Conservation (phyloP, 352 stramenopile genomes). For the Phytophthora lateralis region DNA sequence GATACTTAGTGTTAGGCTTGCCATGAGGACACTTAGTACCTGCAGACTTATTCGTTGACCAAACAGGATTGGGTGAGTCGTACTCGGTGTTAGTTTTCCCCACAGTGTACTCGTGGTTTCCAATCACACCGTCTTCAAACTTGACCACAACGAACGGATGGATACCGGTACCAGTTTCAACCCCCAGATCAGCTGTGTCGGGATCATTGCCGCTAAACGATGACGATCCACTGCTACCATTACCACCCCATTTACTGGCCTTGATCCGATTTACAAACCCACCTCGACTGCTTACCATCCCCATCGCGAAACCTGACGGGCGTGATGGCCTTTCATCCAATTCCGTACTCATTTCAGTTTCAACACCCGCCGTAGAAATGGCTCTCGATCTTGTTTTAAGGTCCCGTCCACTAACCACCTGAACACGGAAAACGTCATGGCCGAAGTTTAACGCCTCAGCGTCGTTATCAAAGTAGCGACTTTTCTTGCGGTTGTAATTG, state of each 20-base stretch:
- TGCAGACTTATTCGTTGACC: slow-evolving; percentile 70
- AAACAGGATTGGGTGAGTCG: slow-evolving; percentile 66
- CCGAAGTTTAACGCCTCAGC: slow-evolving; percentile 78
- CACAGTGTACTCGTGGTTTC: slow-evolving; percentile 62
- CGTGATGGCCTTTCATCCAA: slow-evolving; percentile 27
- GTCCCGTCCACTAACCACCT: slow-evolving; percentile 69
- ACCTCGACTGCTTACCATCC: slow-evolving; percentile 41
- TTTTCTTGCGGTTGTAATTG: slow-evolving; percentile 82
- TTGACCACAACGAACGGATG: slow-evolving; percentile 82
- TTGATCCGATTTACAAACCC: slow-evolving; percentile 79
- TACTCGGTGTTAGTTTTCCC: slow-evolving; percentile 90
- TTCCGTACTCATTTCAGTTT: slow-evolving; percentile 30
- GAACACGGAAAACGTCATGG: slow-evolving; percentile 79
- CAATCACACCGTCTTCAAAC: slow-evolving; percentile 55
- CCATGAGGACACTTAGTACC: slow-evolving; percentile 64
- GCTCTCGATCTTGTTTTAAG: slow-evolving; percentile 32
- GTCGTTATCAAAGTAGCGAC: slow-evolving; percentile 80
- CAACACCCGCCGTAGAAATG: slow-evolving; percentile 1
- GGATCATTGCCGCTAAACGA: slow-evolving; percentile 35
- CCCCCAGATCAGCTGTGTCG: slow-evolving; percentile 22
- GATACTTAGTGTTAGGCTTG: slow-evolving; percentile 66
- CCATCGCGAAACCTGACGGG: slow-evolving; percentile 61
- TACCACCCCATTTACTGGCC: slow-evolving; percentile 58
- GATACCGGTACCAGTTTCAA: slow-evolving; percentile 30
- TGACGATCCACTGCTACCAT: slow-evolving; percentile 19